phyloP scores from a whole-genome alignment of 371 early-diverging fungal species.

The Modicella reniformis region DNA sequence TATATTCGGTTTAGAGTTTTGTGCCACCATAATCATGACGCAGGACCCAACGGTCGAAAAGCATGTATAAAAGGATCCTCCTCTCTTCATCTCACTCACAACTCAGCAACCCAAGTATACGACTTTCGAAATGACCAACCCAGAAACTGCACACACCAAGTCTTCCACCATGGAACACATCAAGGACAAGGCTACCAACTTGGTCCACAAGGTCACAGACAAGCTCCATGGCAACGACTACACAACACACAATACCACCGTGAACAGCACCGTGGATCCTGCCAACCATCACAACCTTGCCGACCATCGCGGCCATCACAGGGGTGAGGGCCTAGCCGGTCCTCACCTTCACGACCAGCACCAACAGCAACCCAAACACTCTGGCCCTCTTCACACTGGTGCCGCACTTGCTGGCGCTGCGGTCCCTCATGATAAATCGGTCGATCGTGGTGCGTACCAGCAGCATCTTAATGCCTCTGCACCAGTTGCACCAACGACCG shows the following conservation, averaged over 20 bases:
- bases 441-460: constrained; percentile 34
- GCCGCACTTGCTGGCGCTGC: constrained; percentile 23
- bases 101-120: neutral
- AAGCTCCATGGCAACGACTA: constrained; percentile 13
- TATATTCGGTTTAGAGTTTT: too few species aligned
- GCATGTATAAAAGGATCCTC: neutral
- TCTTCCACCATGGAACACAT: constrained; percentile 57
- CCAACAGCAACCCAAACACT: neutral
- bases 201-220: constrained; percentile 46
- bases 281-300: neutral
- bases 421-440: constrained; percentile 23
- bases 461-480: constrained; percentile 1
- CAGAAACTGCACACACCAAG: constrained; percentile 19
- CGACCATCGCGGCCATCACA: neutral
- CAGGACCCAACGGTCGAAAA: neutral
- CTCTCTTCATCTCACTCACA: neutral
- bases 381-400: constrained; percentile 21
- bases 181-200: constrained; percentile 59
- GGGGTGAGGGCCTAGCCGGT: neutral
- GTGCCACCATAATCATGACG: neutral
- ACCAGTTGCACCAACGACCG: constrained; percentile 6
- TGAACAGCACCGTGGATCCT: neutral
- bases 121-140: constrained; percentile 19
- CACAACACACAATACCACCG: neutral
- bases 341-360: constrained; percentile 2